phyloP scores from a whole-genome alignment of 2,329 filamentous ascomycete genomes.

The Fusarium virguliforme region DNA sequence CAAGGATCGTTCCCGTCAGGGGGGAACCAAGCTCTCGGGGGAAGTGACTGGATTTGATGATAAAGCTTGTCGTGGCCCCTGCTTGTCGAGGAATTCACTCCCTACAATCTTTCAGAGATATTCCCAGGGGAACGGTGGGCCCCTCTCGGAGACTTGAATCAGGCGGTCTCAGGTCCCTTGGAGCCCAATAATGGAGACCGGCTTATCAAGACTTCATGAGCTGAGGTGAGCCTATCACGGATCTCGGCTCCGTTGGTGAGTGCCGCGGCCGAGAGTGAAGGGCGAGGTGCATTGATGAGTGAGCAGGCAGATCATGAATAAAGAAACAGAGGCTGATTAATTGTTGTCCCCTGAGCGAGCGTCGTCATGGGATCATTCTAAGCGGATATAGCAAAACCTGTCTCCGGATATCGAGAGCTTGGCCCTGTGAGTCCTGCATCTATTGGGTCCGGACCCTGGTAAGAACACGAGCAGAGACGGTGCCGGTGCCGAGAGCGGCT shows the following conservation, averaged over 20 bases:
- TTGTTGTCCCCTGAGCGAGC: not conserved
- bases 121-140: constrained; percentile 37
- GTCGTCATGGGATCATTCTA: constrained; percentile 9
- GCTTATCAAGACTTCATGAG: constrained; percentile 5
- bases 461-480: constrained; percentile 17
- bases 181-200: constrained; percentile 43
- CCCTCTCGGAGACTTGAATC: constrained; percentile 13
- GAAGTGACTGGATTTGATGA: constrained; percentile 8
- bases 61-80: constrained; percentile 4
- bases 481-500: constrained; percentile 44
- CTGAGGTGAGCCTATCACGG: constrained; percentile 15
- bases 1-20: constrained; percentile 12
- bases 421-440: constrained; percentile 15
- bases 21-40: not conserved
- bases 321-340: constrained; percentile 15
- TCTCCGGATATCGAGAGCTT: constrained; percentile 33
- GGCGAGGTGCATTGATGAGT: constrained; percentile 26
- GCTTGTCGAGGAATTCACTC: constrained; percentile 10
- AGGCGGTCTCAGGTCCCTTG: constrained; percentile 31
- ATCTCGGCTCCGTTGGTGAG: constrained; percentile 39
- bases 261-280: constrained; percentile 30
- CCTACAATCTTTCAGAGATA: constrained; percentile 15
- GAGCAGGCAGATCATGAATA: constrained; percentile 1
- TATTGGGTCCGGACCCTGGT: not conserved
- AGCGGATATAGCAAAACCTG: constrained; percentile 36